phyloP scores from a whole-genome alignment of 805 yeast genomes.

The Kodamaea jinghongensis region DNA sequence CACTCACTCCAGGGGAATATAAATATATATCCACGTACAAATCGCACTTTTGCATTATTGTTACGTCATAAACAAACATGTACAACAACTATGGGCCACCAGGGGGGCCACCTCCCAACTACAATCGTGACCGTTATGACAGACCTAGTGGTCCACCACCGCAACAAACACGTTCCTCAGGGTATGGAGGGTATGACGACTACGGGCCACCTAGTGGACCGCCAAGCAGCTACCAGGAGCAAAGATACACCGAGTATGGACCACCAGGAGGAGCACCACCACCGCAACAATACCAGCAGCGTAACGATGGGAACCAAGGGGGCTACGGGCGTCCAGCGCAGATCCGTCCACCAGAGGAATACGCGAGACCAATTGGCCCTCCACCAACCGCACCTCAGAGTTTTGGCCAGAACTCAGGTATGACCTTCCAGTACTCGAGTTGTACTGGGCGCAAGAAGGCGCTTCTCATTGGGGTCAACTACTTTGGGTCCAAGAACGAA shows the following conservation, averaged over 20 bases:
- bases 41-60: too few species aligned
- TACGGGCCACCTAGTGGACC: slow-evolving; percentile 21
- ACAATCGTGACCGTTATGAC: slow-evolving; percentile 11
- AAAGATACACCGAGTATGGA: slow-evolving; percentile 7
- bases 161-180: background rate
- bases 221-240: slow-evolving; percentile 17
- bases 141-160: slow-evolving; percentile 15
- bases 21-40: too few species aligned
- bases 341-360: slow-evolving; percentile 5
- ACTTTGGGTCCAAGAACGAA: slow-evolving; percentile 28
- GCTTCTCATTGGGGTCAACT: slow-evolving; percentile 36
- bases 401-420: slow-evolving; percentile 33
- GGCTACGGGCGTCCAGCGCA: slow-evolving; percentile 1
- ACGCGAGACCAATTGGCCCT: slow-evolving; percentile 13
- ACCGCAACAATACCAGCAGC: slow-evolving; percentile 1
- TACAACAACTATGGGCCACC: slow-evolving; percentile 15
- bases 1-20: too few species aligned
- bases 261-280: slow-evolving; percentile 10
- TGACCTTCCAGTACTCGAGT: slow-evolving; percentile 39
- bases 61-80: too few species aligned
- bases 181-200: slow-evolving; percentile 4
- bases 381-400: slow-evolving; percentile 36
- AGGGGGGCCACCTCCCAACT: slow-evolving; percentile 18
- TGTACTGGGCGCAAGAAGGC: slow-evolving; percentile 38
- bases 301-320: slow-evolving; percentile 1